phyloP scores from a whole-genome alignment of 2,329 filamentous ascomycete genomes.

The Didymella glomerata region DNA sequence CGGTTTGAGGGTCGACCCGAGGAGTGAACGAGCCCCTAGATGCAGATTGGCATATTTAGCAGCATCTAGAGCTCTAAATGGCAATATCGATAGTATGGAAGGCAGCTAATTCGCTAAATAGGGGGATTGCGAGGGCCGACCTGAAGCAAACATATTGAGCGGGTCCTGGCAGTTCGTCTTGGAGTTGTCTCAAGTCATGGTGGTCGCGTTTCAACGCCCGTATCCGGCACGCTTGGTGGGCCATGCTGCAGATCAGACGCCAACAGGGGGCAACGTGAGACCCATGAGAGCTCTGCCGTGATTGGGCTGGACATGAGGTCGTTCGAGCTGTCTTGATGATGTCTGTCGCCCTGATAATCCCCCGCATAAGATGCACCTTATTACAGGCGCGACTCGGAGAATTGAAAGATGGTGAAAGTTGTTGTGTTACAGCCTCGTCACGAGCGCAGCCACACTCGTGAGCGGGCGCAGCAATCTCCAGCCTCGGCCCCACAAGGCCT shows the following conservation, averaged over 20 bases:
- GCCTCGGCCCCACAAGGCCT: conserved; percentile 18
- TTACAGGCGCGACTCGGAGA: conserved; percentile 6
- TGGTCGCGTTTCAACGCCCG: conserved; percentile 47
- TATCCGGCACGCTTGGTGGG: conserved; percentile 31
- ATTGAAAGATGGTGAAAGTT: conserved; percentile 9
- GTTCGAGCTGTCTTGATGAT: conserved; percentile 14
- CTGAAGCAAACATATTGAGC: conserved; percentile 35
- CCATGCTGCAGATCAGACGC: conserved; percentile 36
- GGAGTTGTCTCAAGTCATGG: conserved; percentile 47
- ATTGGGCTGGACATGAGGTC: conserved; percentile 23
- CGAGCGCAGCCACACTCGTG: conserved; percentile 29
- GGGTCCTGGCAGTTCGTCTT: conserved; percentile 38
- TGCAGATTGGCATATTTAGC: conserved; percentile 41
- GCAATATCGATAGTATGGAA: conserved; percentile 25
- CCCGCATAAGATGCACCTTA: conserved; percentile 30
- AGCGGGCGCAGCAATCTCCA: conserved; percentile 28
- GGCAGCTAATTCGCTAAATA: conserved; percentile 32
- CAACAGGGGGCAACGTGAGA: conserved; percentile 40
- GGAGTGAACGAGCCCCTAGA: conserved; percentile 29
- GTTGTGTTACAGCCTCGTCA: conserved; percentile 10
- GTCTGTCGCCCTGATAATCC: conserved; percentile 18
- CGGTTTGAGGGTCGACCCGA: conserved; percentile 46
- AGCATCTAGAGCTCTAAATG: conserved; percentile 26
- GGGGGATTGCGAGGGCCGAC: conserved; percentile 26
- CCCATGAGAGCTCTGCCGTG: conserved; percentile 24